Base-by-base conservation (phyloP, 1,284 basidiomycete species). In the Apiotrichum siamense region DNA sequence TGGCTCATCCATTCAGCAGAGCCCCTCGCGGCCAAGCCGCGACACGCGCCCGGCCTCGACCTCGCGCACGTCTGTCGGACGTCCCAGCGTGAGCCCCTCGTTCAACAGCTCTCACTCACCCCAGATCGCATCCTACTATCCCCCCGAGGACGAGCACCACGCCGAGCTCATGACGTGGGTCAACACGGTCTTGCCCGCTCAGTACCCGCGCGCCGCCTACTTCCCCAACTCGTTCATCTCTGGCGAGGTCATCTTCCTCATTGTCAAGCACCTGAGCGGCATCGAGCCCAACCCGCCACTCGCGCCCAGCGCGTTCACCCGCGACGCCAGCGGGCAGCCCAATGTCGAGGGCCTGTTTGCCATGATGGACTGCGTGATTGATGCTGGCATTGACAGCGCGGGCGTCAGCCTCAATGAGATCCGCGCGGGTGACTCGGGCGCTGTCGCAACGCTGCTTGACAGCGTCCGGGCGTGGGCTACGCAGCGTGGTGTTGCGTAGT, bases 381-480 rank as follows among this genome's bases (percentile, higher is more conserved):
- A 91, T 63, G 87, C 88, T 57, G 88, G 88, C 49, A 83, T 93
- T 51, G 86, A 86, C 74, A 87, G 91, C 77, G 89, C 86, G 11
- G 83, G 74, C 56, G 85, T 93, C 29, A 91, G 87, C 63, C 90
- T 94, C 74, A 92, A 92, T 66, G 91, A 94, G 70, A 79, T 96
- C 39, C 78, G 87, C 47, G 80, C 81, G 55, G 88, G 86, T 35
- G 87, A 86, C 67, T 77, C 81, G 37, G 83, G 85, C 38, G 89
- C 87, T 75, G 81, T 92, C 58, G 63, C 84, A 9, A 83, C 88
- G 66, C 75, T 94, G 24, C 70, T 94, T 60, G 82, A 80, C 59
- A 85, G 86, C 47, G 73, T 93, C 20, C 54, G 55, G 31, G 37
- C 38, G 2, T 69, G 67, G 67, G 45, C 55, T n/a, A 32, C 20